A percentile compares a stretch with the other conserved stretches of the same genome.
phyloP scores from a whole-genome alignment of 768 basidiomycete species.

The Lentinula edodes region DNA sequence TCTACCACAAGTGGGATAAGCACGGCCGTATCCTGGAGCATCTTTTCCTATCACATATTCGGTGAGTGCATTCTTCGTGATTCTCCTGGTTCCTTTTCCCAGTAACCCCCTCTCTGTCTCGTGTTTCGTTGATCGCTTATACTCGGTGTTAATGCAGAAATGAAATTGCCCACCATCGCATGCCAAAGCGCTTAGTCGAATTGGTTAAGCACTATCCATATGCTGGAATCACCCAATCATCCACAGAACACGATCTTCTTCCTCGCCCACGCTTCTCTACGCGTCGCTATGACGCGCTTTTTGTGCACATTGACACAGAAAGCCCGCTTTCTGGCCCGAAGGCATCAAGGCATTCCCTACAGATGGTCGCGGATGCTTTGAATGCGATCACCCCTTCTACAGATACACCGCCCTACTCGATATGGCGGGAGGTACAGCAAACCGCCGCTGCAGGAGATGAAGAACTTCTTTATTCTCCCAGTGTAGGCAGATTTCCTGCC shows the following conservation, averaged over 20 bases:
- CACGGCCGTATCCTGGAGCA: constrained; percentile 72
- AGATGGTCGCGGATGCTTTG: constrained; percentile 60
- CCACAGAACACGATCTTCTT: constrained; percentile 38
- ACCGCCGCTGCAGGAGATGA: constrained; percentile 26
- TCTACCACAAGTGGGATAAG: constrained; percentile 73
- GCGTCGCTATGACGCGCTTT: constrained; percentile 54
- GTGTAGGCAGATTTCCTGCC: constrained; percentile 27
- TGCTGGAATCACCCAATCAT: constrained; percentile 22
- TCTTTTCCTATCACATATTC: constrained; percentile 65
- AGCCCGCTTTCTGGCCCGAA: constrained; percentile 32
- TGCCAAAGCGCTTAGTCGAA: constrained; percentile 68
- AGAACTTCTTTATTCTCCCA: constrained; percentile 20
- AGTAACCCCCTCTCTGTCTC: background rate
- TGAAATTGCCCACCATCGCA: constrained; percentile 44
- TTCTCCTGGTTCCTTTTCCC: background rate
- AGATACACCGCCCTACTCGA: background rate
- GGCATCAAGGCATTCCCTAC: constrained; percentile 46
- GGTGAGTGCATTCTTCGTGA: constrained; percentile 35
- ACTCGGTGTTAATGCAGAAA: constrained; percentile 35
- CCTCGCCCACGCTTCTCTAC: constrained; percentile 68
- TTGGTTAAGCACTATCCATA: constrained; percentile 71
- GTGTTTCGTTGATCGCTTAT: constrained; percentile 2
- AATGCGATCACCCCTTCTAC: constrained; percentile 19
- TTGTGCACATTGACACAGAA: constrained; percentile 60
- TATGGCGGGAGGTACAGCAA: constrained; percentile 55